These are phyloP conservation scores for Venturia asperata DNA, from an alignment of 2,329 filamentous ascomycete species.

Conservation along the genomic window DNA sequence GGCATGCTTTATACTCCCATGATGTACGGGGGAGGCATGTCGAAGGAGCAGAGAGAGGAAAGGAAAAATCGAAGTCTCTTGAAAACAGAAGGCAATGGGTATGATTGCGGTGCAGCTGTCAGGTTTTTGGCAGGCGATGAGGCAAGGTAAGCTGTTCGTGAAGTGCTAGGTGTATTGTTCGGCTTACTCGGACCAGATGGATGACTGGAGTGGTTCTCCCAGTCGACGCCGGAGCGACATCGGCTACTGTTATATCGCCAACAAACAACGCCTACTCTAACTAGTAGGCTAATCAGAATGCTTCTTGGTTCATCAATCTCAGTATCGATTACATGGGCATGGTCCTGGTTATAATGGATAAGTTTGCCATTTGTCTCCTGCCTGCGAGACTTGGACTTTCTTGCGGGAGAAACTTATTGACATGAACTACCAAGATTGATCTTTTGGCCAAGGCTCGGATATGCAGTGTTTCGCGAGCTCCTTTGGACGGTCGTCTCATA, in stretches of 20 bases:
- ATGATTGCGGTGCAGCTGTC: constrained; percentile 47
- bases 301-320: no score
- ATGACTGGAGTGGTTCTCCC: no score
- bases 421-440: no score
- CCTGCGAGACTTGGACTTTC: no score
- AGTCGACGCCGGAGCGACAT: no score
- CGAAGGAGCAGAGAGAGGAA: constrained; percentile 42
- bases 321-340: no score
- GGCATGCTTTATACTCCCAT: constrained; percentile 51
- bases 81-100: constrained; percentile 48
- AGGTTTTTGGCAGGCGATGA: constrained; percentile 47
- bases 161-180: neutral
- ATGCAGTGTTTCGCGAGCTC: no score
- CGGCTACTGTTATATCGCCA: neutral
- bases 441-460: no score
- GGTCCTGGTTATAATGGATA: no score
- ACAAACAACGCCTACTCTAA: neutral
- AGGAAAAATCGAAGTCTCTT: constrained; percentile 44
- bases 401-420: no score
- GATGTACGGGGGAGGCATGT: constrained; percentile 48
- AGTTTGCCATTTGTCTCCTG: no score
- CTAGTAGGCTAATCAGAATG: neutral
- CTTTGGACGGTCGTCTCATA: no score
- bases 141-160: constrained; percentile 46
- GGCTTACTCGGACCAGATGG: constrained; percentile 11